Base-by-base conservation (phyloP, 768 basidiomycete species). In the Podaxis mareebaensis region DNA sequence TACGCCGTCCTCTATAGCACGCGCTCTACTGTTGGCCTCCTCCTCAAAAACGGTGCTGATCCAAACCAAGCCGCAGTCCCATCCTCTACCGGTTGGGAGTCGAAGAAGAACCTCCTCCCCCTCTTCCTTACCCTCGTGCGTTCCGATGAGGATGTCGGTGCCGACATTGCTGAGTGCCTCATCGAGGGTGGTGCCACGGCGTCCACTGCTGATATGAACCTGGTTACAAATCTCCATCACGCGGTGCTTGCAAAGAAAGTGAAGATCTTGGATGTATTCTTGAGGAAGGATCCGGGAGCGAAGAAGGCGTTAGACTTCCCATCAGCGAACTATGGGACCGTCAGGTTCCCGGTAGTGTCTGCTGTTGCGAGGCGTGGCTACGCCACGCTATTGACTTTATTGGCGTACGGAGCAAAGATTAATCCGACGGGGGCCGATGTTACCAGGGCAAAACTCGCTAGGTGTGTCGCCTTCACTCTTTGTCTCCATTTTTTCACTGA, bases 1-100 rank as follows among this genome's bases (percentile, higher is more conserved):
- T 84, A 83, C 67, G 86, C 81, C 3, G 78, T 83, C 48, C 68
- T 85, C 4, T 82, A 75, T 24, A 83, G 78, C 1, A 82, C 82
- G 1, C 61, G 79, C 1, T 68, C 71, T 2, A 76, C 79, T 30
- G 70, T 87, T 2, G 81, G 85, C 10, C 72, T 72, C 1, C 79
- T 88, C 13, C 67, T 87, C 51, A 71, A 69, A 5, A 79, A 75
- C 0, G 85, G 83, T 1, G 83, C 85, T 0, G 80, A 86, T 66
- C 73, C 74, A 20, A 78, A 78, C 30, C 53, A 73, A 12, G 68
- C 78, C 0, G 72, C 75, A 1, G 76, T 33, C 56, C 68, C 28
- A 17, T 30, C 38, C n/a, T 6, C 39, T 46, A 65, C 67, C 20
- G 74, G 71, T n/a, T 62, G 58, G 46, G 68, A 69, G 53, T 42